These are phyloP conservation scores for Echium plantagineum DNA, from an alignment of 257 asterid species.

Conservation along the genomic window DNA sequence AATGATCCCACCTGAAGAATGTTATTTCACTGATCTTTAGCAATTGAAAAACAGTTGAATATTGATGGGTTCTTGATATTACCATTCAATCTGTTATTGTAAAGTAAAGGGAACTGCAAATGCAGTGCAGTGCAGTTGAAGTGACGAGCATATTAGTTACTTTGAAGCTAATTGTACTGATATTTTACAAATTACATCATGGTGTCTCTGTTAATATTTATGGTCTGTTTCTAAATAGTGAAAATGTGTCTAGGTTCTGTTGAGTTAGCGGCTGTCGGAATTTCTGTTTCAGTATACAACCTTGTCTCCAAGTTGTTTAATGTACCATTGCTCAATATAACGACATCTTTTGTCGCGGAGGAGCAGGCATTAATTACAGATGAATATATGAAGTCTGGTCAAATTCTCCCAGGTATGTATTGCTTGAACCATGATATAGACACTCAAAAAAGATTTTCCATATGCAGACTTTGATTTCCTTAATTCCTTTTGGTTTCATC, in stretches of 20 bases:
- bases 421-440: neutral
- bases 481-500: neutral
- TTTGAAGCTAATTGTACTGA: too few species aligned
- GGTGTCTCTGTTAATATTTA: too few species aligned
- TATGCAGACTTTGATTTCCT: neutral
- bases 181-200: too few species aligned
- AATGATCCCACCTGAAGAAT: too few species aligned
- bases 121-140: too few species aligned
- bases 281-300: constrained; percentile 79
- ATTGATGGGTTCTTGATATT: too few species aligned
- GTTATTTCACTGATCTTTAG: too few species aligned
- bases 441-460: neutral
- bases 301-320: constrained; percentile 83
- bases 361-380: constrained; percentile 61
- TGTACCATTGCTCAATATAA: constrained; percentile 88
- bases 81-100: too few species aligned
- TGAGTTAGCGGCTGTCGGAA: constrained; percentile 94
- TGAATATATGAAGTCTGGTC: constrained; percentile 19
- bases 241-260: constrained; percentile 55
- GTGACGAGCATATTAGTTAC: too few species aligned
- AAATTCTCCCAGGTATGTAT: constrained; percentile 26
- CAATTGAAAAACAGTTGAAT: too few species aligned
- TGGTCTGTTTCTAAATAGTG: constrained; percentile 6
- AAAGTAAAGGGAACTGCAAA: too few species aligned
- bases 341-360: constrained; percentile 95